Evolutionary conservation across 2,329 filamentous ascomycete species (phyloP), one percentile per base, ranked within the genome.

Genomic region (Alternaria novae-zelandiae): DNA sequence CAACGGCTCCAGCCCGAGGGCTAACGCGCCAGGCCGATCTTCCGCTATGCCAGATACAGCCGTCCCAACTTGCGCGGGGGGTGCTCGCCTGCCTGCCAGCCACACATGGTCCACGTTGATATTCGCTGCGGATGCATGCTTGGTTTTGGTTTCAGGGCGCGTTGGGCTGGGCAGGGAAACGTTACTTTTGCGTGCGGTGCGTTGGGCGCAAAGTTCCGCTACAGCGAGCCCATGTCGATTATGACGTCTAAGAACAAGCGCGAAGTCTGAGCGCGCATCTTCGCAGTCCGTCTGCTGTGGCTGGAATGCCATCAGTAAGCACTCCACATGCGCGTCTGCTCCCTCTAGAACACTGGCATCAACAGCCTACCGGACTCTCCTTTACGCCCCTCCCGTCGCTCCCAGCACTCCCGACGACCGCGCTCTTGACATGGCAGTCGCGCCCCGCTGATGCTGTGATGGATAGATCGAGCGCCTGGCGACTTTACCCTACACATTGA

Each of bases 231-330:
- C 25, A 51, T 56, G 51, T 50, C 45, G 41, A 56, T 25, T 56
- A 56, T 56, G 56, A 56, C 56, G 61, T 63, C 51, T 17, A 61
- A 28, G 51, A 63, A 49, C 61, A 44, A 63, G 57, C 57, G 61
- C 20, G 36, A 26, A 44, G 59, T 59, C 57, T 50, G 54, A 49
- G 61, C 57, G 61, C 57, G 61, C 57, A 55, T 51, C 55, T 53
- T 54, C 44, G 41, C 44, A 17, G 57, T 54, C 45, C 15, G 25
- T 36, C 13, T 61, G 60, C 43, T 61, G 64, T 64, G 64, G 57
- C 61, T 66, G 57, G 57, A 54, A 30, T 26, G 50, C 57, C 57
- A 65, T 62, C 62, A 67, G 59, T 67, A 62, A 65, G 65, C 65
- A 59, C 49, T 66, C 64, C 49, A 56, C 59, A 36, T 59, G 60